These are phyloP conservation scores for Fusarium keratoplasticum DNA, from an alignment of 2,329 filamentous ascomycete species.

Conservation along the genomic window DNA sequence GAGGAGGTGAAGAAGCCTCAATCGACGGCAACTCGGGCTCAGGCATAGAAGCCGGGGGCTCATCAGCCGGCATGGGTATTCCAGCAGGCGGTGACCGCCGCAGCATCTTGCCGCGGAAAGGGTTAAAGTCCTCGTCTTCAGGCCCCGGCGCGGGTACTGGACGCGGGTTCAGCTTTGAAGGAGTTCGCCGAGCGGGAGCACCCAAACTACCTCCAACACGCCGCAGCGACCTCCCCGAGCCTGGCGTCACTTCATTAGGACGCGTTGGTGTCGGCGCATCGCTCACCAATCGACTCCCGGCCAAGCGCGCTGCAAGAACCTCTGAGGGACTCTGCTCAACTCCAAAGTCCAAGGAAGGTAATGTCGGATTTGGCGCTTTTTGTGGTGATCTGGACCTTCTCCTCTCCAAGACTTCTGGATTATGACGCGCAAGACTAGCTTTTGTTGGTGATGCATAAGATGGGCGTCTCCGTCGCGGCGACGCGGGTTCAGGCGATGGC, in stretches of 20 bases:
- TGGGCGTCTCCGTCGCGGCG: conserved; percentile 53
- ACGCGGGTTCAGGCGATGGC: conserved; percentile 44
- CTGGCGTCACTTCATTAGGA: conserved; percentile 18
- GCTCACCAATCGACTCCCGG: conserved; percentile 40
- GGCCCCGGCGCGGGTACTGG: conserved; percentile 59
- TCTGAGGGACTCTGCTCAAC: conserved; percentile 44
- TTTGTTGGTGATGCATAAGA: conserved; percentile 77
- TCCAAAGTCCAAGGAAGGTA: conserved; percentile 30
- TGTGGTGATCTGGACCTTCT: conserved; percentile 53
- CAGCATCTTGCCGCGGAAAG: conserved; percentile 45
- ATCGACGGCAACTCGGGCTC: conserved; percentile 20
- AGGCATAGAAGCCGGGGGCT: conserved; percentile 30
- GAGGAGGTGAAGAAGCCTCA: conserved; percentile 3
- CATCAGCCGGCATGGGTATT: conserved; percentile 14
- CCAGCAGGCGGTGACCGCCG: conserved; percentile 48
- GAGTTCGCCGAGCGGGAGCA: conserved; percentile 53
- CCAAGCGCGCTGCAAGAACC: conserved; percentile 47
- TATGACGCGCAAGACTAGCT: conserved; percentile 70
- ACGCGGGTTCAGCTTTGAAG: conserved; percentile 57
- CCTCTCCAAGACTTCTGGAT: conserved; percentile 67
- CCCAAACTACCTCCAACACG: conserved; percentile 48
- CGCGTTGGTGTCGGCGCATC: conserved; percentile 36
- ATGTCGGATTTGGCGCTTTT: conserved; percentile 36
- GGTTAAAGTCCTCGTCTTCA: conserved; percentile 46
- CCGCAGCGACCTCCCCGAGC: conserved; percentile 26